A percentile compares a stretch with the other conserved stretches of the same genome.
Evolutionary conservation across 306 rosid genomes (phyloP).

Genomic region (Quercus agrifolia): DNA sequence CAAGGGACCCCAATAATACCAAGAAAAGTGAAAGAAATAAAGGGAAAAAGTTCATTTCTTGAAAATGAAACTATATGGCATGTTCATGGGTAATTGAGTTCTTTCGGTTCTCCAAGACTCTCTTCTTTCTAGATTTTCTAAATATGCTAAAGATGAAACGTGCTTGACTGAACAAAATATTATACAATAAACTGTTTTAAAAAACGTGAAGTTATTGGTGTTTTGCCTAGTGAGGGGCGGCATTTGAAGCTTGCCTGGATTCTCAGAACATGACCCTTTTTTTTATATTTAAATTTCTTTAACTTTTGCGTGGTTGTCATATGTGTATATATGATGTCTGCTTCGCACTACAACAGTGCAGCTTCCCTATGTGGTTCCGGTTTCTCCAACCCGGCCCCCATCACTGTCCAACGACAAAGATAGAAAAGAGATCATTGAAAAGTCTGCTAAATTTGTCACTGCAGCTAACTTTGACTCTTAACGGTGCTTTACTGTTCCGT

Average conservation of each 20-base stretch:
- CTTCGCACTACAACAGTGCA: background rate
- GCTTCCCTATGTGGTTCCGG: conserved; percentile 20
- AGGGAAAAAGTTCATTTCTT: conserved; percentile 4
- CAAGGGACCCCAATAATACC: conserved; percentile 6
- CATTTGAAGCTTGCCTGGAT: conserved; percentile 28
- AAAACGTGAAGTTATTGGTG: conserved; percentile 34
- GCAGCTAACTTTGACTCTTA: conserved; percentile 28
- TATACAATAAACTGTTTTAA: background rate
- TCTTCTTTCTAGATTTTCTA: conserved; percentile 7
- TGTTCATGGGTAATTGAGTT: background rate
- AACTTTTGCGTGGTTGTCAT: background rate
- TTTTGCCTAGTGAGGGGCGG: conserved; percentile 30
- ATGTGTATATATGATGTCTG: background rate
- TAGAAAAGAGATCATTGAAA: background rate
- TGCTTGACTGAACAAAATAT: conserved; percentile 49
- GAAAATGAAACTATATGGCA: background rate
- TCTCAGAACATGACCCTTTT: conserved; percentile 11
- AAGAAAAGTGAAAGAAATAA: background rate
- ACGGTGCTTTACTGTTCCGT: background rate
- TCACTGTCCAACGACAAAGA: background rate
- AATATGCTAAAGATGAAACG: conserved; percentile 31
- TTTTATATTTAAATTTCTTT: background rate
- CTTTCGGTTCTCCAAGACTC: background rate
- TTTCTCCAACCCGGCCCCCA: conserved; percentile 12
- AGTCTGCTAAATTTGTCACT: conserved; percentile 19